Percentiles rank a stretch among this genome's conserved stretches.
phyloP scores from a whole-genome alignment of 805 yeast species.

The Suhomyces emberorum region DNA sequence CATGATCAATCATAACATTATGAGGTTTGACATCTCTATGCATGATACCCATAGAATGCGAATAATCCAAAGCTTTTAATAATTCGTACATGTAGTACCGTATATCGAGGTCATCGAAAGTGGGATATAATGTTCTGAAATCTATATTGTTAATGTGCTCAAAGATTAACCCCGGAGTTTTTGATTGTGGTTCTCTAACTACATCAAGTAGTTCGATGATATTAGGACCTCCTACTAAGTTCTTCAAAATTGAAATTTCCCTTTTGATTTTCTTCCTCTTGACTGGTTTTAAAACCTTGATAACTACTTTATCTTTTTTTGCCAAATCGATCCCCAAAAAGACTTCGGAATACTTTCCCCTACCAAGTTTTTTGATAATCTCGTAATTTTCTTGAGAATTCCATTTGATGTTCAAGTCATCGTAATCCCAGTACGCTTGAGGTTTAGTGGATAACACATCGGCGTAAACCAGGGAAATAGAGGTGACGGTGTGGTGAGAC shows the following conservation, averaged over 20 bases:
- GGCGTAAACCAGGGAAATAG: constrained; percentile 75
- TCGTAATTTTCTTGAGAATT: constrained; percentile 84
- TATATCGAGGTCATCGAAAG: constrained; percentile 70
- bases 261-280: constrained; percentile 89
- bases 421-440: constrained; percentile 78
- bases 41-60: constrained; percentile 93
- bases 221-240: constrained; percentile 80
- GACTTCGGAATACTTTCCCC: constrained; percentile 94
- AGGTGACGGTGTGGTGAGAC: constrained; percentile 29
- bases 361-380: constrained; percentile 76
- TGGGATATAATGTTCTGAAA: constrained; percentile 82
- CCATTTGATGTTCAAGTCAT: constrained; percentile 73
- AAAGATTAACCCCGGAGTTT: constrained; percentile 85
- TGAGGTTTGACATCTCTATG: constrained; percentile 95
- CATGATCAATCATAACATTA: constrained; percentile 89
- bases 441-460: constrained; percentile 77
- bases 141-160: constrained; percentile 84
- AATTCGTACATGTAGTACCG: constrained; percentile 81
- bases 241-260: constrained; percentile 83
- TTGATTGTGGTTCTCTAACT: constrained; percentile 80
- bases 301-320: constrained; percentile 66
- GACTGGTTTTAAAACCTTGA: constrained; percentile 90
- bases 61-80: constrained; percentile 77
- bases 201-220: constrained; percentile 72
- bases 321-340: constrained; percentile 75